phyloP scores from a whole-genome alignment of 1,284 basidiomycete species.

The Apiotrichum domesticum region DNA sequence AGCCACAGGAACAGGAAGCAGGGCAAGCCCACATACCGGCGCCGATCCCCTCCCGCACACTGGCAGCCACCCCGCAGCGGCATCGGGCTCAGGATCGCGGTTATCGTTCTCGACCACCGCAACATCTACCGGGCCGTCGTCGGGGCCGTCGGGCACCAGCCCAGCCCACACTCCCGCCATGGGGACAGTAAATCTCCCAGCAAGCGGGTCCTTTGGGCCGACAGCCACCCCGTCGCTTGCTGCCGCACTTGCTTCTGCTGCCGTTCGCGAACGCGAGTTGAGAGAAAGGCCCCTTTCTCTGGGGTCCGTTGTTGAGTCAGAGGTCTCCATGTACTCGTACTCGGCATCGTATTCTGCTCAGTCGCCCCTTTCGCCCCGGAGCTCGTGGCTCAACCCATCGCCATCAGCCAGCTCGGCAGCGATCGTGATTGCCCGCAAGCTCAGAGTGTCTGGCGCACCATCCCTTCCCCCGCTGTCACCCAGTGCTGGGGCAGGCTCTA shows the following conservation, averaged over 20 bases:
- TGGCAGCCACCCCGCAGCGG: background rate
- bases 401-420: background rate
- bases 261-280: background rate
- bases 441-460: constrained; percentile 5
- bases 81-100: background rate
- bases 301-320: background rate
- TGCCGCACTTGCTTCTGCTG: background rate
- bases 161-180: background rate
- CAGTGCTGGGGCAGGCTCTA: too few relatives aligned
- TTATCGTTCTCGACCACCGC: background rate
- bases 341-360: background rate
- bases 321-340: background rate
- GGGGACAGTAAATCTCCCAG: background rate
- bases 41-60: background rate
- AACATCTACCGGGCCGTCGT: background rate
- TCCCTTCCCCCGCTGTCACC: constrained; percentile 1
- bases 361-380: background rate
- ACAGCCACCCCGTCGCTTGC: background rate
- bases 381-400: background rate
- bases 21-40: background rate
- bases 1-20: background rate
- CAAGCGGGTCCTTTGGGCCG: background rate
- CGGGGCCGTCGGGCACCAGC: background rate
- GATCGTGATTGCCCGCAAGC: constrained; percentile 8
- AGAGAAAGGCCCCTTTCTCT: background rate